Evolutionary conservation across 768 basidiomycete species (phyloP).

Genomic region (Mycena capillaripes): DNA sequence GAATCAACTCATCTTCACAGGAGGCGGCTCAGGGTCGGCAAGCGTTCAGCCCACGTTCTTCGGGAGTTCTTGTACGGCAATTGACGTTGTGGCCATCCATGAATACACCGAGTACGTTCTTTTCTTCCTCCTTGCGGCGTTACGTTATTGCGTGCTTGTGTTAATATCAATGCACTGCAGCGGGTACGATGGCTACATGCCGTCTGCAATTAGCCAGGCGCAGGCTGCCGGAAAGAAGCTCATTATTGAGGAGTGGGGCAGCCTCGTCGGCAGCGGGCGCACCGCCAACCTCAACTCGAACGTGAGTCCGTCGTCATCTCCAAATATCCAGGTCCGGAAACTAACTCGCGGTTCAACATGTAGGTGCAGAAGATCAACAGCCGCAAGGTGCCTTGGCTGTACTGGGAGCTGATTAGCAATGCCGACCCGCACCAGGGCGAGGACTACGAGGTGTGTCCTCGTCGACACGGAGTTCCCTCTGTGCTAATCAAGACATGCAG

Average conservation of each 20-base stretch:
- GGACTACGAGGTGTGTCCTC: constrained; percentile 40
- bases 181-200: constrained; percentile 26
- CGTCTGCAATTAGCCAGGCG: constrained; percentile 46
- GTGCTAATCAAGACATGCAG: constrained; percentile 7
- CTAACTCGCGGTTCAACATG: background rate
- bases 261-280: constrained; percentile 44
- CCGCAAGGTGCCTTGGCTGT: constrained; percentile 54
- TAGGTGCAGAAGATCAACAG: constrained; percentile 44
- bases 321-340: background rate
- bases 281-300: constrained; percentile 51
- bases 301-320: background rate
- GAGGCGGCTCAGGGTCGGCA: constrained; percentile 42
- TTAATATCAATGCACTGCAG: background rate
- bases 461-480: background rate
- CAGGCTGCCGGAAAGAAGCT: constrained; percentile 52
- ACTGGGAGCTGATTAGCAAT: constrained; percentile 55
- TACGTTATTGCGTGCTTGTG: no score
- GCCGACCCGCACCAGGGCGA: constrained; percentile 49
- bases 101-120: constrained; percentile 49
- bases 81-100: constrained; percentile 55
- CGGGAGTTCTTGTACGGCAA: constrained; percentile 39
- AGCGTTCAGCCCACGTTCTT: constrained; percentile 44
- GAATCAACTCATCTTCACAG: constrained; percentile 45
- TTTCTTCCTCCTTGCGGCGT: no score
- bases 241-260: constrained; percentile 55